Conservation (phyloP, 2,329 filamentous ascomycete species). For the Cryoendolithus antarcticus region DNA sequence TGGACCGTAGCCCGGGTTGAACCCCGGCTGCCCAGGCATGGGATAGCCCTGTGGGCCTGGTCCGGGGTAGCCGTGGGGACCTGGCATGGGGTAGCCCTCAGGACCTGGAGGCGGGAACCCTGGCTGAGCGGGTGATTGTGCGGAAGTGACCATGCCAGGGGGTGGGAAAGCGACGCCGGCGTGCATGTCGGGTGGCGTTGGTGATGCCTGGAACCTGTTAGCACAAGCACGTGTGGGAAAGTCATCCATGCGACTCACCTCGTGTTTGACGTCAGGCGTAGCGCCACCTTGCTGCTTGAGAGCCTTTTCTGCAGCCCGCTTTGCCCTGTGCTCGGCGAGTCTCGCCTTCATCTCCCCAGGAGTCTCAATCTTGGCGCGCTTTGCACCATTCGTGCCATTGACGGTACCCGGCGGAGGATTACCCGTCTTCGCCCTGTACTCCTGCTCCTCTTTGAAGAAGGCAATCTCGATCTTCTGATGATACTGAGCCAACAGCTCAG, state of each 20-base stretch:
- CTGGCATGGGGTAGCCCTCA: neutral
- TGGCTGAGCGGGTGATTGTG: neutral
- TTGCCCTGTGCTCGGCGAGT: conserved; percentile 63
- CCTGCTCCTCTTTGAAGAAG: conserved; percentile 75
- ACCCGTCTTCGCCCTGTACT: conserved; percentile 68
- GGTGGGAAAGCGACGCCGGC: neutral
- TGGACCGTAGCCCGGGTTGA: neutral
- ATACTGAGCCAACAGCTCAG: conserved; percentile 71
- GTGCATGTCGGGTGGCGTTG: neutral
- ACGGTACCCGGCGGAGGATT: conserved; percentile 53
- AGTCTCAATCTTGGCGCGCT: conserved; percentile 61
- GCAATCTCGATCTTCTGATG: conserved; percentile 74
- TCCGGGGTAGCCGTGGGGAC: neutral
- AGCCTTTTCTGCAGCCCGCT: conserved; percentile 48
- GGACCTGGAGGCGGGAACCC: neutral
- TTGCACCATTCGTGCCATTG: conserved; percentile 18
- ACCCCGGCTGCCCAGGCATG: neutral
- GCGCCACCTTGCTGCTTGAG: conserved; percentile 15
- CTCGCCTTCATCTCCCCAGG: conserved; percentile 68
- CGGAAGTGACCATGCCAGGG: neutral
- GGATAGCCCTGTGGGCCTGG: neutral
- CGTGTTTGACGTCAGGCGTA: neutral
- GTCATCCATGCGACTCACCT: neutral
- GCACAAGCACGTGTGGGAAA: neutral
- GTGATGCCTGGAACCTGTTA: neutral